Percentiles rank a stretch among this genome's conserved stretches.
Evolutionary conservation across 805 yeast species (phyloP).

Genomic region (Sungouiella thailandica): DNA sequence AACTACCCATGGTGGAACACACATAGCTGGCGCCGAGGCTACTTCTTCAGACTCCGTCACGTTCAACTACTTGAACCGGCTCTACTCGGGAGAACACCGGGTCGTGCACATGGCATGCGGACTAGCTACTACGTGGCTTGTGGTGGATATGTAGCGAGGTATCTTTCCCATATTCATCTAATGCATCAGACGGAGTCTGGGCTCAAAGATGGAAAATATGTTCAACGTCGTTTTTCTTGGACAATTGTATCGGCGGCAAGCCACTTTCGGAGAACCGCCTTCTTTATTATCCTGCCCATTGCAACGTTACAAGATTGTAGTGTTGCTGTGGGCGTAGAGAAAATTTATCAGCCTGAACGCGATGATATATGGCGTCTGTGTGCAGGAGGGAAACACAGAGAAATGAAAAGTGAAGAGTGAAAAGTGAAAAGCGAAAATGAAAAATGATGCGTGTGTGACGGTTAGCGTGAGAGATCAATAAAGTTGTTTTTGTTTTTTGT

Average conservation of each 20-base stretch:
- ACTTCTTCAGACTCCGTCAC: constrained; percentile 34
- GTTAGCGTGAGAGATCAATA: too few species aligned
- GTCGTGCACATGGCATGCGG: constrained; percentile 48
- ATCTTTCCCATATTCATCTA: constrained; percentile 80
- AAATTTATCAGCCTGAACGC: too few species aligned
- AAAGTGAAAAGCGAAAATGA: too few species aligned
- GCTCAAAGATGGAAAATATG: constrained; percentile 78
- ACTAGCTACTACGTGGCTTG: constrained; percentile 66
- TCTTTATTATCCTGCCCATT: constrained; percentile 18
- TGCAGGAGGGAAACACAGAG: too few species aligned
- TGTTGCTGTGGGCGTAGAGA: too few species aligned
- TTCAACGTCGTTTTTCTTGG: constrained; percentile 62
- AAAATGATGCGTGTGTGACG: too few species aligned
- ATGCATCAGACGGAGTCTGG: constrained; percentile 24
- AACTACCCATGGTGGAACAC: background rate
- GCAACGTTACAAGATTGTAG: too few species aligned
- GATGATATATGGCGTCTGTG: too few species aligned
- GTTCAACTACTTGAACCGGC: constrained; percentile 30
- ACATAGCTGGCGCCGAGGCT: too few species aligned
- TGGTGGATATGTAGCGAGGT: constrained; percentile 55
- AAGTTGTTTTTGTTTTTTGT: too few species aligned
- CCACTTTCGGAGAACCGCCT: constrained; percentile 2
- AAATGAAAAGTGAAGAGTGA: too few species aligned
- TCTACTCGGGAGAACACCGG: constrained; percentile 19
- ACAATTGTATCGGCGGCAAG: constrained; percentile 48